Base-by-base conservation (phyloP, 345 rosid species). In the Arabidopsis arenosa region DNA sequence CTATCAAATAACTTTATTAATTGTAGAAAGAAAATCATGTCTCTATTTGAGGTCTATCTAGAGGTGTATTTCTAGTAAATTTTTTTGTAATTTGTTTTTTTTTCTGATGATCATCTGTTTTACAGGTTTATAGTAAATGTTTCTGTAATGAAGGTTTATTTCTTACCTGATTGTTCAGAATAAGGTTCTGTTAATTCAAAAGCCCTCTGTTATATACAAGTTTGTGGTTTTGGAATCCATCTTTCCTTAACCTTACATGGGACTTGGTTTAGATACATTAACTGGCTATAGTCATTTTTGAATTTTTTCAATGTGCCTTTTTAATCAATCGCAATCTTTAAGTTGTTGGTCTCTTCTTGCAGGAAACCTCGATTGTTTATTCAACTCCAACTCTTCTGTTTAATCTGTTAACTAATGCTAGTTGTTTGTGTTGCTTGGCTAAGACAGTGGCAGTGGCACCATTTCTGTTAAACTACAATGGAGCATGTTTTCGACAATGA, bases 391-490 rank as follows among this genome's bases (percentile, higher is more conserved):
- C 90, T 1, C 96, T 91, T 81, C 80, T 92, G 28, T 94, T 90
- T 80, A 94, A 92, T 82, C 97, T 94, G 26, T 77, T 97, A 94
- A 83, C 90, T 94, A 57, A 73, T 52, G 68, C 56, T 80, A 56
- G 65, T 69, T 74, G n/a, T 49, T 66, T 86, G 60, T 72, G 53
- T 86, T 81, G 57, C 71, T 83, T 32, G 81, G 71, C 80, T 72
- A 86, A 92, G 96, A 91, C 97, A 82, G 93, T 91, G 70, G 91
- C 95, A 61, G 87, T 92, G 70, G 93, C 97, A 72, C 98, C 98
- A 51, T 94, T 72, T 75, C 71, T 90, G n/a, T 75, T 94, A 57
- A 94, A 94, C 81, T 94, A 91, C 87, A 86, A 78, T 33, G 97
- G 97, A 84, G 97, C 97, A 18, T 82, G 92, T 33, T 92, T 94